phyloP scores from a whole-genome alignment of 345 rosid genomes.

The Sonneratia alba region DNA sequence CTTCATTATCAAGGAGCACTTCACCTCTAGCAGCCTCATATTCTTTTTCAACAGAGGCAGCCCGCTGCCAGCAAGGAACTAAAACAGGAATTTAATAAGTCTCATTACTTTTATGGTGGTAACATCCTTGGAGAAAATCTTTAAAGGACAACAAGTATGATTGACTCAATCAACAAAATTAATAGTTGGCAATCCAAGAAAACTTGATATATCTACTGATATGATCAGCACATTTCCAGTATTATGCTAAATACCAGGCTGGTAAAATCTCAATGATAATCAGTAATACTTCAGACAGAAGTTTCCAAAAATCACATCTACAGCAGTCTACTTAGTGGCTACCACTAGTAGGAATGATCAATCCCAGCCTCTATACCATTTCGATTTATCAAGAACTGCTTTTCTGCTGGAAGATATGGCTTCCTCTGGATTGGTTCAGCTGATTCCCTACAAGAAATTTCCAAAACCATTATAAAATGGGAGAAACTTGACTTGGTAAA shows the following conservation, averaged over 20 bases:
- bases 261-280: neutral
- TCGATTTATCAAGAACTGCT: too few relatives aligned
- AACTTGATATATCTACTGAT: neutral
- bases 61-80: constrained; percentile 94
- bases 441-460: neutral
- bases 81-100: constrained; percentile 2
- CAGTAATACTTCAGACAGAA: neutral
- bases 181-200: neutral
- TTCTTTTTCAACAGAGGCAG: constrained; percentile 85
- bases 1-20: constrained; percentile 87
- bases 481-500: neutral
- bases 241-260: neutral
- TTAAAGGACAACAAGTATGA: neutral
- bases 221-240: neutral
- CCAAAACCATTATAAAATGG: neutral
- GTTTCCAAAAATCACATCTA: neutral
- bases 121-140: neutral
- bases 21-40: constrained; percentile 96
- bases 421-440: too few relatives aligned
- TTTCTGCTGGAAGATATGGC: too few relatives aligned
- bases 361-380: too few relatives aligned
- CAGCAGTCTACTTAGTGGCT: neutral
- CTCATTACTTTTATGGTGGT: neutral
- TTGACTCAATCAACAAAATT: neutral
- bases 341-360: neutral